phyloP scores from a whole-genome alignment of 805 yeast species.

The Ogataea paradorogensis region DNA sequence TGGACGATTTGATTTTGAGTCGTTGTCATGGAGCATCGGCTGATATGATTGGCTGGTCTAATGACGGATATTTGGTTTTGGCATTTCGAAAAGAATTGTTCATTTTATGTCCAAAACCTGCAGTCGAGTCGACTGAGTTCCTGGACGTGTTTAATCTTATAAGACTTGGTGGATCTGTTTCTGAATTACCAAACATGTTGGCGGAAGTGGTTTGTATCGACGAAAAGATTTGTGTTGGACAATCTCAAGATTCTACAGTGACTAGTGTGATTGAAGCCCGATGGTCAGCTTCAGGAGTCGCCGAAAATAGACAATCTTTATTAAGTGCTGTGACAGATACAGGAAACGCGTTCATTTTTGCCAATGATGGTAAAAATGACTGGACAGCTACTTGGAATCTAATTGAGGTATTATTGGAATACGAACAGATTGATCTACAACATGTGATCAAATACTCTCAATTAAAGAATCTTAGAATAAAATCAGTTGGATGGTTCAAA shows the following conservation, averaged over 20 bases:
- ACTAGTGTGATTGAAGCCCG: constrained; percentile 15
- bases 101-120: constrained; percentile 14
- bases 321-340: constrained; percentile 22
- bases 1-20: constrained; percentile 15
- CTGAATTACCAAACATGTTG: constrained; percentile 16
- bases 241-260: constrained; percentile 12
- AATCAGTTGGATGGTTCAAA: constrained; percentile 23
- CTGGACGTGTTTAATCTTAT: constrained; percentile 13
- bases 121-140: constrained; percentile 7
- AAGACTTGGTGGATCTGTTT: constrained; percentile 14
- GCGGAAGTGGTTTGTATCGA: constrained; percentile 12
- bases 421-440: constrained; percentile 15
- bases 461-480: constrained; percentile 21
- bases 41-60: constrained; percentile 17
- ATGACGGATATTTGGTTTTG: constrained; percentile 18
- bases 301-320: constrained; percentile 12
- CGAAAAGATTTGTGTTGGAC: constrained; percentile 21
- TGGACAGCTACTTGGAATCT: constrained; percentile 21
- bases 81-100: constrained; percentile 16
- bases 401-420: constrained; percentile 8
- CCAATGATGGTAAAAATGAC: constrained; percentile 11
- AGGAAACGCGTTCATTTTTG: constrained; percentile 18
- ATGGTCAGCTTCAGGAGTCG: constrained; percentile 25
- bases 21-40: constrained; percentile 11
- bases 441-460: constrained; percentile 14